Base-by-base conservation (phyloP, 352 stramenopile genomes). In the Pythium dissimile region DNA sequence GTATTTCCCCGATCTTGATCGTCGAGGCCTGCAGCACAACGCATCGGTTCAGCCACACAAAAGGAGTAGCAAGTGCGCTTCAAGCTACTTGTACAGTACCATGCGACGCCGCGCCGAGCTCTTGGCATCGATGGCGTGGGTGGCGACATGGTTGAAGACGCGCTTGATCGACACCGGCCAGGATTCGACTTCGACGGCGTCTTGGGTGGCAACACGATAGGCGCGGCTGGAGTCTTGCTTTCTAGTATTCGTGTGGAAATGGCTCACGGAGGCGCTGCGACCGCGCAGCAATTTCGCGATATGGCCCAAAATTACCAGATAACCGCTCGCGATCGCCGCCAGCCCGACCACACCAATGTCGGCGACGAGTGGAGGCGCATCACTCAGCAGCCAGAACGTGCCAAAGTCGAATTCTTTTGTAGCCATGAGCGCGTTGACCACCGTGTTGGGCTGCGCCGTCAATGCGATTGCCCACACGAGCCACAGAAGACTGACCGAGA, bases 301-400 rank as follows among this genome's bases (percentile, higher is more conserved):
- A 2, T 30, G 20, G 4, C 30, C 5, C 9, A 32, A n/a, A 8
- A 48, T 31, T 23, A 16, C 6, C 10, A 64, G 16, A 24, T 84
- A 77, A 10, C 66, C 59, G 27, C 71, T 2, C 0, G 38, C 53
- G 20, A 71, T 45, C n/a, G 65, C 32, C 16, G 21, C 49, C 1
- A 80, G 47, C 1, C 57, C 69, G 11, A 23, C 39, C 1, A 78
- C 10, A 8, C 59, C 66, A 6, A 73, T 12, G 15, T 39, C 39
- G 32, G 53, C 28, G 21, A 75, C 46, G 21, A 39, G 38, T 1
- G 53, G 24, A 7, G 62, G 42, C 13, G 69, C 58, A 13, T 79
- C 59, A 1, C 62, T 50, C 1, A 84, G n/a, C 13, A 72, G 31
- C 69, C 74, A 84, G 46, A 77, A 81, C 2, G 55, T 58, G 12